These are phyloP conservation scores for Coniochaeta sp. DNA, from an alignment of 2,329 filamentous ascomycete genomes.

Conservation along the genomic window DNA sequence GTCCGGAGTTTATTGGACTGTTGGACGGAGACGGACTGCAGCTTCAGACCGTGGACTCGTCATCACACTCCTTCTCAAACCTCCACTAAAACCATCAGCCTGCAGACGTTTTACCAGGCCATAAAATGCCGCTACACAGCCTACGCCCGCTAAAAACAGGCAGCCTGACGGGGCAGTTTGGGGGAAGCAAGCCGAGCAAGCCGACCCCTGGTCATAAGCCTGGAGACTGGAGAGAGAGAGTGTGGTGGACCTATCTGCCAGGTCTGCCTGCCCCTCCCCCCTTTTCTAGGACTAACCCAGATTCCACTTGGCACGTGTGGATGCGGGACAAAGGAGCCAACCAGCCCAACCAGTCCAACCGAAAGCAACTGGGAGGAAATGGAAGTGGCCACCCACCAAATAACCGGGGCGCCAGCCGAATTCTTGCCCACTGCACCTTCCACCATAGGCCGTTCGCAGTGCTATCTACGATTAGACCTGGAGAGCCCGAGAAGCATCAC, in stretches of 20 bases:
- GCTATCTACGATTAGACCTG: constrained; percentile 1
- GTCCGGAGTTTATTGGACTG: background rate
- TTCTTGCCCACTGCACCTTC: background rate
- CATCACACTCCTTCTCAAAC: background rate
- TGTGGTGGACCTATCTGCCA: background rate
- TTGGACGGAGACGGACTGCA: background rate
- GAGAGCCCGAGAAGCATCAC: background rate
- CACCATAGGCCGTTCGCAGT: background rate
- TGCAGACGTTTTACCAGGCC: background rate
- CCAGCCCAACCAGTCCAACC: background rate
- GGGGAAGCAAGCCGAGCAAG: background rate
- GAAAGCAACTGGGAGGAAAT: background rate
- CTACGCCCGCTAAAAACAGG: background rate
- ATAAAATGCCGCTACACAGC: background rate
- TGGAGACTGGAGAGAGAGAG: background rate
- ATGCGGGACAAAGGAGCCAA: background rate
- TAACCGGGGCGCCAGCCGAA: background rate
- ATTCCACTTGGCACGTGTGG: background rate
- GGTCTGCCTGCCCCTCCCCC: background rate
- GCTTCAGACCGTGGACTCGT: background rate
- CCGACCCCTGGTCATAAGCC: background rate
- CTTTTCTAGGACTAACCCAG: background rate
- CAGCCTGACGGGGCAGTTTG: background rate
- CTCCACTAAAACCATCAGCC: background rate
- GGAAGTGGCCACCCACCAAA: background rate